These are phyloP conservation scores for Lipomyces spencermartinsiae DNA, from an alignment of 805 yeast genomes.

Conservation along the genomic window DNA sequence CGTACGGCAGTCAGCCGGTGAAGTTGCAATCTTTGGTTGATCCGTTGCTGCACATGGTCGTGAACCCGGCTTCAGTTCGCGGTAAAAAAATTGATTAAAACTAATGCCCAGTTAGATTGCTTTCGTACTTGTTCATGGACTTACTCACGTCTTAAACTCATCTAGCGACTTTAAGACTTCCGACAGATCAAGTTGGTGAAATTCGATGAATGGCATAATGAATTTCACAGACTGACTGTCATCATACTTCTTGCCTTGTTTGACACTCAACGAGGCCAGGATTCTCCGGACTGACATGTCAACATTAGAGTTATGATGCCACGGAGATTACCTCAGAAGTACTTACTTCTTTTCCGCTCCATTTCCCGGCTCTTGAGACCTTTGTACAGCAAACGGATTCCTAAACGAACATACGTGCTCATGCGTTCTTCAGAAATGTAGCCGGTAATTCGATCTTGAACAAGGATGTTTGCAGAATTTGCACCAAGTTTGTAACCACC, in stretches of 20 bases:
- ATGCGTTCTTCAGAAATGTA: conserved; percentile 91
- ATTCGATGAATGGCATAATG: conserved; percentile 78
- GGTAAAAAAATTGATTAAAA: conserved; percentile 88
- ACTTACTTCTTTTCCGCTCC: conserved; percentile 55
- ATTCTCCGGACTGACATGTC: conserved; percentile 55
- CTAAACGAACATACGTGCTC: conserved; percentile 85
- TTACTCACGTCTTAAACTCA: conserved; percentile 56
- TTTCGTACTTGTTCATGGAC: neutral
- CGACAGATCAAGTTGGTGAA: conserved; percentile 76
- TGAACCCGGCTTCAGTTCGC: conserved; percentile 73
- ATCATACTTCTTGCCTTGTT: conserved; percentile 88
- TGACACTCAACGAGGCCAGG: conserved; percentile 68
- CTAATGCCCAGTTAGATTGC: conserved; percentile 6
- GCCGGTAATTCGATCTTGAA: conserved; percentile 90
- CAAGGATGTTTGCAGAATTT: conserved; percentile 91
- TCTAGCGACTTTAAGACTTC: conserved; percentile 65
- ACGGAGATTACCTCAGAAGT: neutral
- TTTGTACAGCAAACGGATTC: conserved; percentile 81
- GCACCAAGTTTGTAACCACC: conserved; percentile 87
- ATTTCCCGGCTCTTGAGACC: conserved; percentile 65
- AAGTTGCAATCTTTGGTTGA: conserved; percentile 59
- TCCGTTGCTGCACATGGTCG: conserved; percentile 69
- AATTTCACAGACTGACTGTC: conserved; percentile 66
- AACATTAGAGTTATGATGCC: neutral
- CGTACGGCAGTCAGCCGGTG: conserved; percentile 90